Percentiles rank a stretch among this genome's conserved stretches.
Evolutionary conservation across 2,329 filamentous ascomycete genomes (phyloP).

Genomic region (Aspergillus sp.): DNA sequence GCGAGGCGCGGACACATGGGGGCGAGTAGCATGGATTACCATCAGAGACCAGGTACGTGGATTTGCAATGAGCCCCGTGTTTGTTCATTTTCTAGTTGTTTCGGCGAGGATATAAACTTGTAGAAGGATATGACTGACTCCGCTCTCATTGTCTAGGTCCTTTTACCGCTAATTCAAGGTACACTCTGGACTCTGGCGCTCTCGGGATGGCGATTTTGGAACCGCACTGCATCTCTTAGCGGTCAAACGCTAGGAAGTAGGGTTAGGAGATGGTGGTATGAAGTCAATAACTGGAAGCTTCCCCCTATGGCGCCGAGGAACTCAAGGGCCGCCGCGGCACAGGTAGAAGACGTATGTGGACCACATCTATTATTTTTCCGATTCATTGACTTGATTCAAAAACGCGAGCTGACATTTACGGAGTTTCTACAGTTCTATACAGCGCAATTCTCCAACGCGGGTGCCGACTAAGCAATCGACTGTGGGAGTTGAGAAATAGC

Average conservation of each 20-base stretch:
- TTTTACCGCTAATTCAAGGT: conserved; percentile 86
- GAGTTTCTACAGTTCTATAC: conserved; percentile 40
- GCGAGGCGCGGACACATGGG: conserved; percentile 73
- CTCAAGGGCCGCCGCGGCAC: conserved; percentile 34
- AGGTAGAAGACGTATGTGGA: conserved; percentile 45
- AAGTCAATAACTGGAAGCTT: conserved; percentile 84
- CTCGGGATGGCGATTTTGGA: conserved; percentile 88
- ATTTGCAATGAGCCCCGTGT: background rate
- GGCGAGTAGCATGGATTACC: conserved; percentile 80
- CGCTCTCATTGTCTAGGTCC: conserved; percentile 54
- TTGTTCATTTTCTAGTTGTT: background rate
- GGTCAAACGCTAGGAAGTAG: conserved; percentile 75
- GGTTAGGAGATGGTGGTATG: conserved; percentile 90
- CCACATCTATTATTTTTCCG: background rate
- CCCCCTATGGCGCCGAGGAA: conserved; percentile 45
- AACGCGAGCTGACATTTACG: conserved; percentile 27
- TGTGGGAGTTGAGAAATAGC: conserved; percentile 1
- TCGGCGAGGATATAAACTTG: background rate
- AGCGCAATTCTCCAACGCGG: conserved; percentile 35
- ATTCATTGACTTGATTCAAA: background rate
- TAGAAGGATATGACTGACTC: background rate
- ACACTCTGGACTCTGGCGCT: conserved; percentile 83
- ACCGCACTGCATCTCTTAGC: conserved; percentile 71
- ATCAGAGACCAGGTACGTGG: conserved; percentile 74
- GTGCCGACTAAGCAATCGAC: conserved; percentile 25